Conservation (phyloP, 148 eudicot genomes). For the Talinum fruticosum region DNA sequence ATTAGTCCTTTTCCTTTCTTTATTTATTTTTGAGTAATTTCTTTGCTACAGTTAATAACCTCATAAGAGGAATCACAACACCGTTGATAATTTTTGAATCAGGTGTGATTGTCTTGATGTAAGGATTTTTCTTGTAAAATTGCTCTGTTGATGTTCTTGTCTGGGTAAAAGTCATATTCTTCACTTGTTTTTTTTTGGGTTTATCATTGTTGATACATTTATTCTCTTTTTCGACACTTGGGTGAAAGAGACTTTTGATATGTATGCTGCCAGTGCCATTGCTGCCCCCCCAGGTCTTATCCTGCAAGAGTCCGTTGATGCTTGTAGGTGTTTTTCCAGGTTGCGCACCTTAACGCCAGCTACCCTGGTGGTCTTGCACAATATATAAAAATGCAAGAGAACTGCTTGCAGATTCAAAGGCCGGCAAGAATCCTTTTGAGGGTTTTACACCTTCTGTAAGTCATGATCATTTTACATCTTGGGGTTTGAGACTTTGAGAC, state of each 20-base stretch:
- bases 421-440: conserved; percentile 90
- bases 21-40: too few species aligned
- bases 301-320: conserved; percentile 7
- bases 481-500: conserved; percentile 5
- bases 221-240: neutral
- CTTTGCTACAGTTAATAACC: too few species aligned
- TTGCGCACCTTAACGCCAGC: conserved; percentile 67
- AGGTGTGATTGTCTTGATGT: too few species aligned
- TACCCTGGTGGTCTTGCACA: conserved; percentile 88
- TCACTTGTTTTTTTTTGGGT: neutral
- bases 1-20: too few species aligned
- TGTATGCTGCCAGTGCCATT: neutral
- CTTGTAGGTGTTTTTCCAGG: conserved; percentile 36
- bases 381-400: conserved; percentile 75
- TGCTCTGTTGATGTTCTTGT: neutral
- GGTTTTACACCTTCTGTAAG: conserved; percentile 96
- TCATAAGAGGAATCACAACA: too few species aligned
- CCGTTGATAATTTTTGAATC: too few species aligned
- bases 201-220: neutral
- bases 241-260: neutral
- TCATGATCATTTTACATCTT: neutral
- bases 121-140: too few species aligned
- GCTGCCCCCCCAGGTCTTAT: neutral
- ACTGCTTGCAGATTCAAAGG: conserved; percentile 87
- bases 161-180: neutral